Evolutionary conservation across 1,139 yeast species (phyloP).

Genomic region (Sugiyamaella japonica): DNA sequence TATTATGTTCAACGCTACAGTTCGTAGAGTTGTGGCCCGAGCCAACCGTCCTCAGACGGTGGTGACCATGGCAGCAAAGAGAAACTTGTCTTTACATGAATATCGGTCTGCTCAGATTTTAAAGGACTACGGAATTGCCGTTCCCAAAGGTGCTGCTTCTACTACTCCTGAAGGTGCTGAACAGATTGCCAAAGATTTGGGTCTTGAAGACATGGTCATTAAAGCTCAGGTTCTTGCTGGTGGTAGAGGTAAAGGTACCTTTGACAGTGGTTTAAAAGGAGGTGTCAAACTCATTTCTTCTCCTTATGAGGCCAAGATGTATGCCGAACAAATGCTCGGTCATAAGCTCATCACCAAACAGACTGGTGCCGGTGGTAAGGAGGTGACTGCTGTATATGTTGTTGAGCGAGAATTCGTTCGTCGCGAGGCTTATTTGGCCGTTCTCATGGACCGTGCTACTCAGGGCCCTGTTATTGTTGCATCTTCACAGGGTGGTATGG

Average conservation of each 20-base stretch:
- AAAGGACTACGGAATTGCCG: slow-evolving; percentile 78
- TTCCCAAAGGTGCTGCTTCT: slow-evolving; percentile 91
- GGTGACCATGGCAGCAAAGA: slow-evolving; percentile 32
- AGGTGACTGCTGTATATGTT: slow-evolving; percentile 93
- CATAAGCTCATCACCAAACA: slow-evolving; percentile 96
- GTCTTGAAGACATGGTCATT: slow-evolving; percentile 81
- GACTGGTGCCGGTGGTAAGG: slow-evolving; percentile 96
- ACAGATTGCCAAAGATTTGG: slow-evolving; percentile 65
- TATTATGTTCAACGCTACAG: slow-evolving; percentile 17
- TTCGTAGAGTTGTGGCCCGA: slow-evolving; percentile 14
- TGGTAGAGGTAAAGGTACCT: slow-evolving; percentile 99
- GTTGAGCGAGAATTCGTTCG: slow-evolving; percentile 93
- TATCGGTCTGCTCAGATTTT: slow-evolving; percentile 92
- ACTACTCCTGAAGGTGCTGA: slow-evolving; percentile 86
- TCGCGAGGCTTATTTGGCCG: slow-evolving; percentile 94
- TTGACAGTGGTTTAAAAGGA: slow-evolving; percentile 92
- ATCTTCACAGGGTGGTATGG: slow-evolving; percentile 99
- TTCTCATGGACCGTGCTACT: slow-evolving; percentile 88
- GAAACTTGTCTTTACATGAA: slow-evolving; percentile 90
- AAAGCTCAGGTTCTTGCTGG: slow-evolving; percentile 99
- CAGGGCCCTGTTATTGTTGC: slow-evolving; percentile 94
- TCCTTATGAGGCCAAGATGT: slow-evolving; percentile 82
- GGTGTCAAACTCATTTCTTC: slow-evolving; percentile 91
- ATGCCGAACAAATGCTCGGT: slow-evolving; percentile 86
- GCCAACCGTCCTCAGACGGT: slow-evolving; percentile 8